Percentiles rank a stretch among this genome's conserved stretches.
These are phyloP conservation scores for Mycena alexandri DNA, from an alignment of 768 basidiomycete genomes.

Conservation along the genomic window DNA sequence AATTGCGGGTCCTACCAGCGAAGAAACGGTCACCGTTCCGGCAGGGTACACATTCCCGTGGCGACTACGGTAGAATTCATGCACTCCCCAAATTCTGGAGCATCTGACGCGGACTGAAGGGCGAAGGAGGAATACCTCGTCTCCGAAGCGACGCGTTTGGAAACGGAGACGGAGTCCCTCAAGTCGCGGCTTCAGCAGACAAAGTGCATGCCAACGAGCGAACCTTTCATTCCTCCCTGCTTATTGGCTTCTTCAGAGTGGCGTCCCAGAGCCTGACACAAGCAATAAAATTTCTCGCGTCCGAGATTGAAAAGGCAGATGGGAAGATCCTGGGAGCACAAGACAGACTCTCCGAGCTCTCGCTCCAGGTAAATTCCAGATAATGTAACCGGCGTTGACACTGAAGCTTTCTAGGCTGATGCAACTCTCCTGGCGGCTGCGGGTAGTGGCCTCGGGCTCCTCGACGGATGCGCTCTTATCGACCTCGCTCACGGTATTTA, in stretches of 20 bases:
- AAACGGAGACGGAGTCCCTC: conserved; percentile 43
- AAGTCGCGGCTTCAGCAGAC: conserved; percentile 46
- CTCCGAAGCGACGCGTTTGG: conserved; percentile 45
- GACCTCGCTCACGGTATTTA: neutral
- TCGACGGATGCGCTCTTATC: neutral
- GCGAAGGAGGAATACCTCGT: conserved; percentile 41
- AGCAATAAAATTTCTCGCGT: conserved; percentile 42
- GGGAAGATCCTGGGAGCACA: conserved; percentile 38
- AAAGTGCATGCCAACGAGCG: conserved; percentile 41
- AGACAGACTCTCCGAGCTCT: conserved; percentile 45
- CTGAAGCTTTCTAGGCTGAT: conserved; percentile 13
- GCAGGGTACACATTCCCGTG: conserved; percentile 40
- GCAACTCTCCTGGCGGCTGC: conserved; percentile 5
- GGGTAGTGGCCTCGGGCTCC: conserved; percentile 5
- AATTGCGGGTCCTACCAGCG: neutral
- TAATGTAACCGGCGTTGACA: neutral
- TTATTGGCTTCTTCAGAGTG: conserved; percentile 32
- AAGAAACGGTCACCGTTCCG: neutral
- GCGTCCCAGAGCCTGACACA: conserved; percentile 42
- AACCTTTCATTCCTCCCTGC: neutral
- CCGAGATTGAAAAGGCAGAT: conserved; percentile 41
- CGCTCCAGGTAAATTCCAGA: conserved; percentile 41
- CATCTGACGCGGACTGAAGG: conserved; percentile 33
- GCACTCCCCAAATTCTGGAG: neutral
- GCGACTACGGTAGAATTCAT: conserved; percentile 33